Evolutionary conservation across 805 yeast genomes (phyloP), one percentile per base, ranked within the genome.

Genomic region (Wickerhamomyces bovis): DNA sequence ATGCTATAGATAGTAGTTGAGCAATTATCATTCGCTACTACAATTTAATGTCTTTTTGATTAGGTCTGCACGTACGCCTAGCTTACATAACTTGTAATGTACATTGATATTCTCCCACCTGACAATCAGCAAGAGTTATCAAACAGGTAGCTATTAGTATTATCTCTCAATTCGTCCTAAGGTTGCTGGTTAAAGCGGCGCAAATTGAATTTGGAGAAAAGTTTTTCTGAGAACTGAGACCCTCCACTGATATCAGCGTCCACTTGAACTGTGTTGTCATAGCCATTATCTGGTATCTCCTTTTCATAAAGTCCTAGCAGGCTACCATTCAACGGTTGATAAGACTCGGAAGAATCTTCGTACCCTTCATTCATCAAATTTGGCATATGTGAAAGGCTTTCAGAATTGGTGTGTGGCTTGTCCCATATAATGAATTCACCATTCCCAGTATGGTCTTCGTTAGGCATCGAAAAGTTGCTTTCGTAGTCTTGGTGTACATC

Each of bases 161-260:
- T 10, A 16, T 18, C 16, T 16, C 30, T 39, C 2, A 43, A 28
- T 7, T 13, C 4, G n/a, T 30, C 38, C n/a, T 41, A 39, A 5
- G 42, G 23, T 6, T 44, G 38, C 2, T 44, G 39, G n/a, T 39
- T 15, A 6, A 47, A 30, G 13, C 47, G 45, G 11, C 49, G 47
- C 21, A 52, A 30, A 39, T 50, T 52, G 40, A 33, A 52, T 19
- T 48, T 52, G 30, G 55, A 52, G 18, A 50, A 52, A 11, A 52
- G 36, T 9, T 42, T 47, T 3, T 26, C 36, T 11, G 51, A 41
- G 30, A 52, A 45, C 7, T 43, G 43, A 18, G 48, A 39, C 23
- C 40, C 48, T 10, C 38, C 39, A 11, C 3, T 36, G 5, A 19
- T 35, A 21, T 16, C 38, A 6, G 22, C 38, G 3, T 15, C 33